These are phyloP conservation scores for Coemansia sp. DNA, from an alignment of 192 early-diverging fungal genomes.

Conservation along the genomic window DNA sequence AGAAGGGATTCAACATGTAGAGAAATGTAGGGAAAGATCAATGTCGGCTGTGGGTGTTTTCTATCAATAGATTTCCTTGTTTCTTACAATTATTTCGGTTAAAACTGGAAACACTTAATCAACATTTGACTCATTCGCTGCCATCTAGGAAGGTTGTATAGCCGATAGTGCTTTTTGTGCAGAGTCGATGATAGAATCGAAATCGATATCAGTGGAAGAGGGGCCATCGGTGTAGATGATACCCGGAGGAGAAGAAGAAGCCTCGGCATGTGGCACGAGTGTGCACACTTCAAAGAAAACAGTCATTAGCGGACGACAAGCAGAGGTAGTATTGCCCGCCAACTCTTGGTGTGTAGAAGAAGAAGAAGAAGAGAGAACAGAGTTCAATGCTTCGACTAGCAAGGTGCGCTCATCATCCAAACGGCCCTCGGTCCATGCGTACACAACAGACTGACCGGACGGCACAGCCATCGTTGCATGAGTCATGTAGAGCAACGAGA, in stretches of 20 bases:
- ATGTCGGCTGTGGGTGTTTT: too few relatives aligned
- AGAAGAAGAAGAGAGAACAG: neutral
- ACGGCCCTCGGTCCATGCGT: conserved; percentile 25
- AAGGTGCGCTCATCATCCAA: conserved; percentile 6
- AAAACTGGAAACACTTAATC: too few relatives aligned
- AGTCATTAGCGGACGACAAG: conserved; percentile 13
- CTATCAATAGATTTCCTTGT: too few relatives aligned
- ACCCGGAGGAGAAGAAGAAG: neutral
- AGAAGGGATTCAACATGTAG: too few relatives aligned
- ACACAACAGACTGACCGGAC: conserved; percentile 20
- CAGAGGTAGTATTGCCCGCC: neutral
- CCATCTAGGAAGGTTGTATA: too few relatives aligned
- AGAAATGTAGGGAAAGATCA: too few relatives aligned
- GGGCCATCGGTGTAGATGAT: conserved; percentile 14
- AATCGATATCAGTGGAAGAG: conserved; percentile 13
- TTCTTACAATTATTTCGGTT: too few relatives aligned
- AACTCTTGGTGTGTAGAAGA: too few relatives aligned
- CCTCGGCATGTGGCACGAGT: neutral
- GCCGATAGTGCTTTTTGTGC: conserved; percentile 6
- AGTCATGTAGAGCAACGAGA: conserved; percentile 42
- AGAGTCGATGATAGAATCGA: conserved; percentile 25
- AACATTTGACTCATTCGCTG: too few relatives aligned
- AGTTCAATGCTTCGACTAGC: conserved; percentile 14
- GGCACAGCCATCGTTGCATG: conserved; percentile 34
- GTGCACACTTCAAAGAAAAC: conserved; percentile 19